Percentiles rank a stretch among this genome's conserved stretches.
Conservation (phyloP, 2,329 filamentous ascomycete species). For the Chrysoporthe cubensis region DNA sequence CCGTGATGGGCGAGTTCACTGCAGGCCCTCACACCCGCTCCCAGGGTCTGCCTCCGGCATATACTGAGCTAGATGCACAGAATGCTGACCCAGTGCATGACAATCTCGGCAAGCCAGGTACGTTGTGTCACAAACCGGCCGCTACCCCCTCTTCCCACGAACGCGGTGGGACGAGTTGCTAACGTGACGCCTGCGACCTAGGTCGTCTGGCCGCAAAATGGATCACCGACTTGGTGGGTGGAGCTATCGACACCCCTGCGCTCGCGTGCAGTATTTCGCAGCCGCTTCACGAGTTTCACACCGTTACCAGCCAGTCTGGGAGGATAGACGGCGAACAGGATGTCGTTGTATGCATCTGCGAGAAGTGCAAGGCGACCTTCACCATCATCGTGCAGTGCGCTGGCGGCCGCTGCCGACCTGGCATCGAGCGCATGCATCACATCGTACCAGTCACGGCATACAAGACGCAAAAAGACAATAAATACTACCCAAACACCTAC, state of each 20-base stretch:
- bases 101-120: constrained; percentile 19
- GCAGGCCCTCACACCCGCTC: constrained; percentile 24
- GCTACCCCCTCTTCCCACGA: not conserved
- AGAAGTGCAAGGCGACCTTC: constrained; percentile 26
- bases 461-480: constrained; percentile 28
- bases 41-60: constrained; percentile 23
- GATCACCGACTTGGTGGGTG: constrained; percentile 23
- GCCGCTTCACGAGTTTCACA: constrained; percentile 17
- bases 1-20: constrained; percentile 17
- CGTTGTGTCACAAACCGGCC: not conserved
- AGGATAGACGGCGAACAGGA: not conserved
- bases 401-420: constrained; percentile 16
- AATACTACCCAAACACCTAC: constrained; percentile 45
- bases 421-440: constrained; percentile 27
- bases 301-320: constrained; percentile 17
- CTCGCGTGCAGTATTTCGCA: constrained; percentile 6
- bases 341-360: constrained; percentile 24
- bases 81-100: constrained; percentile 14
- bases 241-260: not conserved
- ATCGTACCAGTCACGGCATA: constrained; percentile 10
- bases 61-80: constrained; percentile 15
- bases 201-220: constrained; percentile 27
- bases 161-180: not conserved
- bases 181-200: not conserved
- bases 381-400: constrained; percentile 7